Conservation (phyloP, 2,329 filamentous ascomycete species). For the Parastagonospora nodorum region DNA sequence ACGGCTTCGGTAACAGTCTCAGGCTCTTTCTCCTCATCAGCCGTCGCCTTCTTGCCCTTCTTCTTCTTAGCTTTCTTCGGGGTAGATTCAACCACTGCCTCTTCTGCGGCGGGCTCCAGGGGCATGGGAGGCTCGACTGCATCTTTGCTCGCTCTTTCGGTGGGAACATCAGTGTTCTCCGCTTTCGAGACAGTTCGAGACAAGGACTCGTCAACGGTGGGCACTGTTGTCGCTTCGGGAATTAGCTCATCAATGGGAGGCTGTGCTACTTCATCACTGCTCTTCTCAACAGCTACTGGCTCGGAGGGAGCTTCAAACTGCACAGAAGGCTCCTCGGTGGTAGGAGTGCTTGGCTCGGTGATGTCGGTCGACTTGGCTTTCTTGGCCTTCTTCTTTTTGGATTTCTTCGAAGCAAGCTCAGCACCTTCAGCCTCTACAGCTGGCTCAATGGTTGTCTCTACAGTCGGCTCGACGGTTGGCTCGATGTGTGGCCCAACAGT, state of each 20-base stretch:
- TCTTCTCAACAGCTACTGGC: conserved; percentile 1
- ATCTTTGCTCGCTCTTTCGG: conserved; percentile 4
- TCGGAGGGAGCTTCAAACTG: conserved; percentile 8
- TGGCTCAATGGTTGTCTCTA: neutral
- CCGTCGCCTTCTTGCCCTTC: conserved; percentile 22
- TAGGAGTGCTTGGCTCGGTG: conserved; percentile 11
- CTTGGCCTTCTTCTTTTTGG: conserved; percentile 34
- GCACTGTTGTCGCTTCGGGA: neutral
- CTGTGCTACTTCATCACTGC: neutral
- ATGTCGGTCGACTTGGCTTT: conserved; percentile 16
- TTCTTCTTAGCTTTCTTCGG: conserved; percentile 25
- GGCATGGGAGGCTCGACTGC: neutral
- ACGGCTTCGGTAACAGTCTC: neutral
- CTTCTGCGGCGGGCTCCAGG: conserved; percentile 3
- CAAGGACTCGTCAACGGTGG: neutral
- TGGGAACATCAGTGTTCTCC: neutral
- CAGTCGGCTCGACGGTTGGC: neutral
- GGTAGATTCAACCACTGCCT: conserved; percentile 8
- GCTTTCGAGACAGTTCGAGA: neutral
- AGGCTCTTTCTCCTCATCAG: conserved; percentile 5
- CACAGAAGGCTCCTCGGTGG: conserved; percentile 1
- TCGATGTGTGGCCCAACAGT: too few relatives aligned
- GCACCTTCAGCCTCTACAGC: conserved; percentile 7
- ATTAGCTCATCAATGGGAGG: neutral
- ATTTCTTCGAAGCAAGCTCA: conserved; percentile 20